Conservation (phyloP, 257 asterid genomes). For the Nicotiana knightiana region DNA sequence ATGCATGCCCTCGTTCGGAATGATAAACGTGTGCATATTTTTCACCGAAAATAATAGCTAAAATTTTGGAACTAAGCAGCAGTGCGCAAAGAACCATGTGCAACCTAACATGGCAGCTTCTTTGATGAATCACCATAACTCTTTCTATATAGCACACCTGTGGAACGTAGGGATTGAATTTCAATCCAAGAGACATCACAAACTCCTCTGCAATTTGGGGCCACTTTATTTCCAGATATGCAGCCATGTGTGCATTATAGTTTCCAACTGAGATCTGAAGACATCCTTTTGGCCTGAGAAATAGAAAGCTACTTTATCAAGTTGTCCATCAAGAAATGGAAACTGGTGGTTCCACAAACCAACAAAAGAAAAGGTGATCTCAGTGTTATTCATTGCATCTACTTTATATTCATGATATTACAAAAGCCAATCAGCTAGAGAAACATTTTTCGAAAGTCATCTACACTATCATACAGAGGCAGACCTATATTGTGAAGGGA, state of each 20-base stretch:
- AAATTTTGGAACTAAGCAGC: no score
- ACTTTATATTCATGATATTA: no score
- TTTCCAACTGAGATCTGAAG: constrained; percentile 38
- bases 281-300: constrained; percentile 29
- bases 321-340: no score
- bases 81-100: not conserved
- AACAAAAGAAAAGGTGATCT: no score
- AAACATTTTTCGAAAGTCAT: no score
- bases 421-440: no score
- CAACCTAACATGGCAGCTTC: not conserved
- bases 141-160: constrained; percentile 23
- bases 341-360: no score
- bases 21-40: no score
- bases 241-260: constrained; percentile 46
- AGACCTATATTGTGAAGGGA: no score
- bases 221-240: constrained; percentile 45
- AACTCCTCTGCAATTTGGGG: constrained; percentile 36
- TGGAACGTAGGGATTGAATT: constrained; percentile 45
- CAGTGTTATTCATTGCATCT: no score
- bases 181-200: constrained; percentile 36
- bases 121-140: not conserved
- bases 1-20: not conserved
- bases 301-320: not conserved
- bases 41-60: no score
- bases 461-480: no score